Evolutionary conservation across 192 early-diverging fungal genomes (phyloP).

Genomic region (Rhizophagus prolifer): DNA sequence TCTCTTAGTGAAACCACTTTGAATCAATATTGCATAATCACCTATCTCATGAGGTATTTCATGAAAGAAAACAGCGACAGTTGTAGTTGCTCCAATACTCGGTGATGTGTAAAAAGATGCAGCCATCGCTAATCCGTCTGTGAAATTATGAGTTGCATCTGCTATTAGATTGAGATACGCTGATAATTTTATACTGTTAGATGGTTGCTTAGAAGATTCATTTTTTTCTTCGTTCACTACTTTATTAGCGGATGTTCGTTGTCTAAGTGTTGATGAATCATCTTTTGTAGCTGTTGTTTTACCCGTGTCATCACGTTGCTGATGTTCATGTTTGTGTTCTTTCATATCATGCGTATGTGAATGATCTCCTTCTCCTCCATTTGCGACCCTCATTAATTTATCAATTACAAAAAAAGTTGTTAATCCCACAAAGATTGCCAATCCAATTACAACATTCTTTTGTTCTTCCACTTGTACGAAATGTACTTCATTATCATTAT

Average conservation of each 20-base stretch:
- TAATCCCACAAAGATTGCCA: constrained; percentile 75
- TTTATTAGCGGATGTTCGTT: constrained; percentile 22
- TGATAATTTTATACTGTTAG: constrained; percentile 59
- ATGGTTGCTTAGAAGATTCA: constrained; percentile 35
- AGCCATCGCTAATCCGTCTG: constrained; percentile 82
- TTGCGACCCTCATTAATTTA: constrained; percentile 79
- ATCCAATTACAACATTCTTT: constrained; percentile 66
- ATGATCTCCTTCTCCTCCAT: constrained; percentile 62
- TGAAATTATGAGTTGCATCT: constrained; percentile 82
- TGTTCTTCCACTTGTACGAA: constrained; percentile 44
- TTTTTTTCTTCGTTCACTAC: constrained; percentile 37
- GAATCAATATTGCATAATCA: constrained; percentile 85
- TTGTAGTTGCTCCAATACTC: constrained; percentile 79
- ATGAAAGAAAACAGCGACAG: constrained; percentile 85
- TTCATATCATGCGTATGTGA: constrained; percentile 55
- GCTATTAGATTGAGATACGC: constrained; percentile 84
- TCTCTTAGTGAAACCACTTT: constrained; percentile 73
- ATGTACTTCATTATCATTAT: constrained; percentile 37
- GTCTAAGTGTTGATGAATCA: constrained; percentile 13
- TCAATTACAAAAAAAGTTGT: constrained; percentile 78
- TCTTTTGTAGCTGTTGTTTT: background rate
- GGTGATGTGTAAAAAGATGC: constrained; percentile 82
- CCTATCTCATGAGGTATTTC: constrained; percentile 90
- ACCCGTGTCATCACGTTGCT: constrained; percentile 32
- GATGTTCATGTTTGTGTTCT: constrained; percentile 48